Percentiles rank a stretch among this genome's conserved stretches.
phyloP scores from a whole-genome alignment of 495 filamentous ascomycete genomes.

The Aspergillus kassunensis region DNA sequence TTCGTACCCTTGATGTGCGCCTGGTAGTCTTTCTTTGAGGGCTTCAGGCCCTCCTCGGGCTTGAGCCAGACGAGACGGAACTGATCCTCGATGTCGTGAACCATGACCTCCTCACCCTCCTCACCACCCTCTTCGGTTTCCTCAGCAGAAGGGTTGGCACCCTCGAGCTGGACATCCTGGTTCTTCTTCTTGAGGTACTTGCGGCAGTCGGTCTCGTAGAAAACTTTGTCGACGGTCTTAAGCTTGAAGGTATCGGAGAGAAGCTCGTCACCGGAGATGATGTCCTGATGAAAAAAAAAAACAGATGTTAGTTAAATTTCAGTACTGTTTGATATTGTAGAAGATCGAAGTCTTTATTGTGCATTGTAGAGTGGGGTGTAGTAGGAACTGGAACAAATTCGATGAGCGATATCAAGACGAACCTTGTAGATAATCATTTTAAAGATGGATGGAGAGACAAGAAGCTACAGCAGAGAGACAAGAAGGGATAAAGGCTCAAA shows the following conservation, averaged over 20 bases:
- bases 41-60: conserved; percentile 57
- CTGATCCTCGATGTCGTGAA: conserved; percentile 91
- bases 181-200: conserved; percentile 71
- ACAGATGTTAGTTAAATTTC: neutral
- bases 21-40: conserved; percentile 73
- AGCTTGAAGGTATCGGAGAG: conserved; percentile 89
- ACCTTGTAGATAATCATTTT: conserved; percentile 94
- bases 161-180: conserved; percentile 82
- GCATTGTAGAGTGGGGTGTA: conserved; percentile 1
- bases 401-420: conserved; percentile 19
- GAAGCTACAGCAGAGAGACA: conserved; percentile 24
- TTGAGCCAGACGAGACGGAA: conserved; percentile 78
- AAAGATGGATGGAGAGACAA: conserved; percentile 24
- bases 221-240: conserved; percentile 67
- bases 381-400: neutral
- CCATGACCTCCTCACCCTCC: conserved; percentile 49
- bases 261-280: conserved; percentile 87
- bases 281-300: conserved; percentile 55
- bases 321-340: too few relatives aligned
- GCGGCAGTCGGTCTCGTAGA: conserved; percentile 84
- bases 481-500: conserved; percentile 25
- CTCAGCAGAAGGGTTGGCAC: conserved; percentile 96
- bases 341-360: too few relatives aligned
- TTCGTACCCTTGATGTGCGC: conserved; percentile 67
- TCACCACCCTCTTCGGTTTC: conserved; percentile 71